Conservation (phyloP, 768 basidiomycete genomes). For the Pluteus cervinus region DNA sequence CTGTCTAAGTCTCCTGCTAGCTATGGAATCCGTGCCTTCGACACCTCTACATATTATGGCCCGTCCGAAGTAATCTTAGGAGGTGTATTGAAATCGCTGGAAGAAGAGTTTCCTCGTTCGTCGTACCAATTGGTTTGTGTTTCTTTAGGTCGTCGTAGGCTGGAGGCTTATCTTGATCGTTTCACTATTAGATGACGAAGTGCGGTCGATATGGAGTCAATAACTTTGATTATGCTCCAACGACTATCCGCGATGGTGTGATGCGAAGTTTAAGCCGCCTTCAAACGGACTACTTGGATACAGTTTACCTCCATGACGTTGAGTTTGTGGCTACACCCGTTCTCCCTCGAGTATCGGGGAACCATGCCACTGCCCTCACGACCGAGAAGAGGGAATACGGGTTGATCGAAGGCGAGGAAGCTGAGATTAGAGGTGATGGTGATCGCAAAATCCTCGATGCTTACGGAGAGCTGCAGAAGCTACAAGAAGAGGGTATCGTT, state of each 20-base stretch:
- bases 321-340: conserved; percentile 65
- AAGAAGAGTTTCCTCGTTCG: conserved; percentile 66
- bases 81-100: conserved; percentile 51
- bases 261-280: conserved; percentile 60
- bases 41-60: conserved; percentile 79
- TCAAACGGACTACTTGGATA: conserved; percentile 73
- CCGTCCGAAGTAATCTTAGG: conserved; percentile 76
- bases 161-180: conserved; percentile 1
- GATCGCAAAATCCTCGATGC: conserved; percentile 71
- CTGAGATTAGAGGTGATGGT: conserved; percentile 54
- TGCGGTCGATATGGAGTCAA: conserved; percentile 69
- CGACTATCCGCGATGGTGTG: conserved; percentile 60
- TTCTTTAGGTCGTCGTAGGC: conserved; percentile 1
- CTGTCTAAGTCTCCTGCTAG: conserved; percentile 27
- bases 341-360: conserved; percentile 43
- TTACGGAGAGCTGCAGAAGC: conserved; percentile 52
- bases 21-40: conserved; percentile 77
- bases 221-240: conserved; percentile 71
- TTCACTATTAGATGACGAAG: conserved; percentile 64
- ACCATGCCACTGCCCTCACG: conserved; percentile 49
- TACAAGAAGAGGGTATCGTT: conserved; percentile 70
- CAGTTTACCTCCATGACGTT: conserved; percentile 79
- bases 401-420: conserved; percentile 50
- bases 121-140: conserved; percentile 65
- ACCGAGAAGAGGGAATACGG: conserved; percentile 60